Evolutionary conservation across 495 filamentous ascomycete genomes (phyloP).

Genomic region (Amorphotheca resinae): DNA sequence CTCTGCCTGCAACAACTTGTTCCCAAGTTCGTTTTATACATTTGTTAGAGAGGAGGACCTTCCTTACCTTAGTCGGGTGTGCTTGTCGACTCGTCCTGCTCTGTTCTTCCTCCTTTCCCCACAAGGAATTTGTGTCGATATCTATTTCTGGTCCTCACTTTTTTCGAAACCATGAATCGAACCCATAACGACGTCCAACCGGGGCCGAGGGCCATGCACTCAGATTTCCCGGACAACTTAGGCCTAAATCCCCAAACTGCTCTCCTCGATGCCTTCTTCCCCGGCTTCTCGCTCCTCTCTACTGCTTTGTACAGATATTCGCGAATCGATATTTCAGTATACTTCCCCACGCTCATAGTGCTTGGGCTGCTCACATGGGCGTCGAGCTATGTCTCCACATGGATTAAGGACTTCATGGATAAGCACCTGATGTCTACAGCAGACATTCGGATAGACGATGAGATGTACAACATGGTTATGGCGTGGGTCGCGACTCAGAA

Average conservation of each 20-base stretch:
- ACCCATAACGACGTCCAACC: background rate
- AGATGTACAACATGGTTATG: constrained; percentile 59
- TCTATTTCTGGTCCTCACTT: background rate
- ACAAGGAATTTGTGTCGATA: too few relatives aligned
- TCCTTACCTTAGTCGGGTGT: too few relatives aligned
- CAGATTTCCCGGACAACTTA: background rate
- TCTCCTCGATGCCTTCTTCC: constrained; percentile 19
- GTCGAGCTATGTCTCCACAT: constrained; percentile 35
- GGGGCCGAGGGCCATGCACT: background rate
- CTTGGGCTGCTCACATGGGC: constrained; percentile 35
- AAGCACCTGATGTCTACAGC: constrained; percentile 43
- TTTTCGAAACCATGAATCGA: constrained; percentile 9
- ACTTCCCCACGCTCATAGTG: constrained; percentile 49
- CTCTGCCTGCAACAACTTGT: too few relatives aligned
- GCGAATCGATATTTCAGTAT: constrained; percentile 57
- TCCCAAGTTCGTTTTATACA: too few relatives aligned
- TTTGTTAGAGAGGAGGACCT: too few relatives aligned
- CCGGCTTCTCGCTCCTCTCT: constrained; percentile 23
- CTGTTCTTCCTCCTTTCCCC: too few relatives aligned
- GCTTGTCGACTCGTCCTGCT: too few relatives aligned
- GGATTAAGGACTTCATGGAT: constrained; percentile 29
- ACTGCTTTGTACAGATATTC: constrained; percentile 45
- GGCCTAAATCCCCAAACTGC: constrained; percentile 10
- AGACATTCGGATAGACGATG: constrained; percentile 53
- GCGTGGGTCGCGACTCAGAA: constrained; percentile 51